phyloP scores from a whole-genome alignment of 2,329 filamentous ascomycete genomes.

The Cordyceps cicadae region DNA sequence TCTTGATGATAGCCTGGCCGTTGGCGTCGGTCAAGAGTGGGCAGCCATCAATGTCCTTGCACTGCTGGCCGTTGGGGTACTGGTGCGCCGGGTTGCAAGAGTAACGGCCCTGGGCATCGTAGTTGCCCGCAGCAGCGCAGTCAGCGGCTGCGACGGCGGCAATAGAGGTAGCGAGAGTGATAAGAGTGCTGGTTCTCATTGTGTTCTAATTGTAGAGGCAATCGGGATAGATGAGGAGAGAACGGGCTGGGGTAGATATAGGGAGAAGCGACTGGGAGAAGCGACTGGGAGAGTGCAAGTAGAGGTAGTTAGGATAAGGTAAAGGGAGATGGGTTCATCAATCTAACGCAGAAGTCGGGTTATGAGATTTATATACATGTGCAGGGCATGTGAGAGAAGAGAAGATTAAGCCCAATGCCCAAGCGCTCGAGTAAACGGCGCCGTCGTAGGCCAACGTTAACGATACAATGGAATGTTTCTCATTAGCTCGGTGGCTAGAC shows the following conservation, averaged over 20 bases:
- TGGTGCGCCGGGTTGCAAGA: conserved; percentile 17
- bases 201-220: background rate
- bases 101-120: conserved; percentile 14
- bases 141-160: background rate
- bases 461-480: background rate
- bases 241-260: background rate
- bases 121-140: conserved; percentile 10
- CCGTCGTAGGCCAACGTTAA: background rate
- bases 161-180: background rate
- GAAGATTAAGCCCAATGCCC: background rate
- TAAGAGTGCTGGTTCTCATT: background rate
- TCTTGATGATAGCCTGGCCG: conserved; percentile 6
- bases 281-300: background rate
- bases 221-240: background rate
- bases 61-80: conserved; percentile 16
- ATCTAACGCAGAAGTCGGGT: background rate
- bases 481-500: background rate
- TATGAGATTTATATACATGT: background rate
- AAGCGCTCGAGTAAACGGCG: background rate
- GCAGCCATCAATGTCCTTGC: conserved; percentile 14
- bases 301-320: background rate
- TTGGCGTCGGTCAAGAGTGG: conserved; percentile 9
- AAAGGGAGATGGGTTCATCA: background rate
- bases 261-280: background rate
- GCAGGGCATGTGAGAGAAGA: background rate